Percentiles rank a stretch among this genome's conserved stretches.
phyloP scores from a whole-genome alignment of 345 rosid genomes.

The Eucalyptus shirleyi region DNA sequence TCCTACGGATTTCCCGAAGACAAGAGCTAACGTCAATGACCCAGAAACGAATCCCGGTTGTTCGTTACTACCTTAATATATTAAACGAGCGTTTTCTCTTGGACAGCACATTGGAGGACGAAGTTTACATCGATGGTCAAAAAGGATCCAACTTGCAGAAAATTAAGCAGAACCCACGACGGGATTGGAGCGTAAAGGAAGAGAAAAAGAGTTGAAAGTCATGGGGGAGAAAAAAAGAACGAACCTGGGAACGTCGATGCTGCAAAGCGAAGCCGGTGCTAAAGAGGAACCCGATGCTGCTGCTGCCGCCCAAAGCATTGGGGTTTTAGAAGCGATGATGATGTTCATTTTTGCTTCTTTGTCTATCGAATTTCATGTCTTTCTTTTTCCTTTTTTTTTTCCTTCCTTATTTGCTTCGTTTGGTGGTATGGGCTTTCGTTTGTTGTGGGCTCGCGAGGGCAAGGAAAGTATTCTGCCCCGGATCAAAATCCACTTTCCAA shows the following conservation, averaged over 20 bases:
- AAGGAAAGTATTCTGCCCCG: neutral
- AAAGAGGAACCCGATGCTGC: neutral
- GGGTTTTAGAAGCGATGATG: neutral
- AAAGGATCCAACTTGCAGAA: neutral
- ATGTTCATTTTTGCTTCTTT: neutral
- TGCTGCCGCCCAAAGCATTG: neutral
- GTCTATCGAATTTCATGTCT: neutral
- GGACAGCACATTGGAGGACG: neutral
- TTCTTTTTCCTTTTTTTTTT: accelerated
- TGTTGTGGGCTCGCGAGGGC: neutral
- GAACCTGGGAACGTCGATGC: neutral
- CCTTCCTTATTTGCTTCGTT: neutral
- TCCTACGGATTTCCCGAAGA: neutral
- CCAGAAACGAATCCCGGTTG: neutral
- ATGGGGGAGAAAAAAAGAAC: neutral
- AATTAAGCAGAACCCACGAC: neutral
- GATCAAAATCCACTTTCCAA: neutral
- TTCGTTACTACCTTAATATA: neutral
- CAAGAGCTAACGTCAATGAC: neutral
- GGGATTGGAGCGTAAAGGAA: neutral
- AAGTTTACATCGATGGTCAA: neutral
- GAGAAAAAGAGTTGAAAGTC: neutral
- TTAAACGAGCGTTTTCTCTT: neutral
- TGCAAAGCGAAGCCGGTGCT: neutral
- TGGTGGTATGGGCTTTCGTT: neutral